These are phyloP conservation scores for Puccinellia tenuiflora DNA, from an alignment of 176 grass and related monocot species.

Conservation along the genomic window DNA sequence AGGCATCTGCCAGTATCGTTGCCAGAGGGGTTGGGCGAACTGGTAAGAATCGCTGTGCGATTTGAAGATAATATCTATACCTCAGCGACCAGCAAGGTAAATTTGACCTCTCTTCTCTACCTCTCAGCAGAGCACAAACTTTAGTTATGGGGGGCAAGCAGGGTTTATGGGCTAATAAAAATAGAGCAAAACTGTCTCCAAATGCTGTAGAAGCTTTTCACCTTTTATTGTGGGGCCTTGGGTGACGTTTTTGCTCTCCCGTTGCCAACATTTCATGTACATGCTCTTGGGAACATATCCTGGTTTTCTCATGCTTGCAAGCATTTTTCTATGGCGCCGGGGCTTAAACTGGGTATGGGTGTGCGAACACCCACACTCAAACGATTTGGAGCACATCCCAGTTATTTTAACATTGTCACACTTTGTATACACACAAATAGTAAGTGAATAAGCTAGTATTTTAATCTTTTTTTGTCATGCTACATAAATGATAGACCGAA, in stretches of 20 bases:
- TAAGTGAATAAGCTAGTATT: neutral
- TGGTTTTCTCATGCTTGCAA: neutral
- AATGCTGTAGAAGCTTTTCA: neutral
- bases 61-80: conserved; percentile 82
- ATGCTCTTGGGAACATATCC: neutral
- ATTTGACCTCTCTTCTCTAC: neutral
- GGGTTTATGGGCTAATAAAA: neutral
- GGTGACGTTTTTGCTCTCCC: neutral
- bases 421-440: neutral
- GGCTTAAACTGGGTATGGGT: neutral
- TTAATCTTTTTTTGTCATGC: neutral
- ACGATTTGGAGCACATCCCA: neutral
- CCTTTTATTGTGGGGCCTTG: neutral
- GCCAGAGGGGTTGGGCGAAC: conserved; percentile 55
- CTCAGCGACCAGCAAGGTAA: conserved; percentile 56
- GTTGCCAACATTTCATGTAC: neutral
- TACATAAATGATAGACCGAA: neutral
- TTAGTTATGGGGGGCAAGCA: neutral
- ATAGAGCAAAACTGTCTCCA: neutral
- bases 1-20: neutral
- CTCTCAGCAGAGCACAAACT: neutral
- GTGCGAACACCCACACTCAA: neutral
- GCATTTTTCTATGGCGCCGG: too few species aligned
- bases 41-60: conserved; percentile 62
- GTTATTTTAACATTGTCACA: neutral